Conservation (phyloP, 306 rosid species). For the Castanea sativa region DNA sequence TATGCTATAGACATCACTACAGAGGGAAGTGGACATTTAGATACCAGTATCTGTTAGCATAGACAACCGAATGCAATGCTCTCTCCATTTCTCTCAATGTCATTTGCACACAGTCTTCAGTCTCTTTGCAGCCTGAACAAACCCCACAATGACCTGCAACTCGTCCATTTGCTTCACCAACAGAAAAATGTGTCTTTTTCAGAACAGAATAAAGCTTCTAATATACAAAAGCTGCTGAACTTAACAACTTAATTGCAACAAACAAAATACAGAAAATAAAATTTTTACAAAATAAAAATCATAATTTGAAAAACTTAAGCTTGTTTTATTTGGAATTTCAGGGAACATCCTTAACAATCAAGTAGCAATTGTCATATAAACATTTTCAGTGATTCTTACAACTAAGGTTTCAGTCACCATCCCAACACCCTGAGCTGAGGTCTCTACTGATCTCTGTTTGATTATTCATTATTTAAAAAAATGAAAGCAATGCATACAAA, state of each 20-base stretch:
- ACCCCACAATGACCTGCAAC: constrained; percentile 92
- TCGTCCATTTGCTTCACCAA: constrained; percentile 88
- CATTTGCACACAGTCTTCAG: constrained; percentile 89
- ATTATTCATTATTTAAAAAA: too few species aligned
- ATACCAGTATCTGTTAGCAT: constrained; percentile 64
- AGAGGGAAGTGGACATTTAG: constrained; percentile 46
- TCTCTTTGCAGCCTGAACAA: constrained; percentile 92
- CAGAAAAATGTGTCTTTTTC: background rate
- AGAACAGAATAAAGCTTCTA: background rate
- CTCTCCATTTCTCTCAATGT: constrained; percentile 28
- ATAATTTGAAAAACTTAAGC: too few species aligned
- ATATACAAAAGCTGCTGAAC: background rate
- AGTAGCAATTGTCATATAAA: too few species aligned
- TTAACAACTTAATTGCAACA: background rate
- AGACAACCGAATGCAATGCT: constrained; percentile 28
- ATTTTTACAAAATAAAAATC: too few species aligned
- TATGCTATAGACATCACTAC: constrained; percentile 51
- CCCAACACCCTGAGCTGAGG: too few species aligned
- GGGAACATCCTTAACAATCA: too few species aligned
- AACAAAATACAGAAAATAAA: background rate
- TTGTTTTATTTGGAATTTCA: too few species aligned
- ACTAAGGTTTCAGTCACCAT: too few species aligned
- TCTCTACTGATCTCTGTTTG: too few species aligned
- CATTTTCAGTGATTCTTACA: too few species aligned
- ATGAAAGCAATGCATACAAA: too few species aligned